These are phyloP conservation scores for Boechera retrofracta DNA, from an alignment of 345 rosid genomes.

Conservation along the genomic window DNA sequence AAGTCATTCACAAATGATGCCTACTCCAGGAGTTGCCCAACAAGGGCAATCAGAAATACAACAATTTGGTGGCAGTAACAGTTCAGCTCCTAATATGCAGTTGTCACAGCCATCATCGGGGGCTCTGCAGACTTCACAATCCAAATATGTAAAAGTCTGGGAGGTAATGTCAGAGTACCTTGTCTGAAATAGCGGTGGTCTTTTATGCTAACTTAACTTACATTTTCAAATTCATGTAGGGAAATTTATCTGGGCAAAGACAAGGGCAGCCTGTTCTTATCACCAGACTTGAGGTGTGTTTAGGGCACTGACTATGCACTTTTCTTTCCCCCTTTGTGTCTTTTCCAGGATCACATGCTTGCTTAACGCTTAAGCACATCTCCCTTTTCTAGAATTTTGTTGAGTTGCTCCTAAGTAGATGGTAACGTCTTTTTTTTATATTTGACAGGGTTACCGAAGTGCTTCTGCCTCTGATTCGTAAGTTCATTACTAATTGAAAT, in stretches of 20 bases:
- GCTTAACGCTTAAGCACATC: constrained; percentile 19
- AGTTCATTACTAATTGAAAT: constrained; percentile 45
- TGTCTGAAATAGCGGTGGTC: constrained; percentile 20
- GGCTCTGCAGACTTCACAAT: constrained; percentile 70
- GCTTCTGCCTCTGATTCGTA: constrained; percentile 90
- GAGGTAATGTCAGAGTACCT: constrained; percentile 66
- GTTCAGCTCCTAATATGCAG: constrained; percentile 68
- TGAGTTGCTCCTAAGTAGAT: constrained; percentile 25
- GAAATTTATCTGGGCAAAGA: constrained; percentile 89
- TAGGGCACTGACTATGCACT: not conserved
- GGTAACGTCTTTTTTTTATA: constrained; percentile 30
- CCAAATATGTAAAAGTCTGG: constrained; percentile 95
- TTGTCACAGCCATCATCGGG: constrained; percentile 76
- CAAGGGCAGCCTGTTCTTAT: constrained; percentile 98
- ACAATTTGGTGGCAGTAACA: constrained; percentile 63
- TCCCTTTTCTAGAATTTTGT: constrained; percentile 13
- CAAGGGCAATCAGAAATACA: constrained; percentile 73
- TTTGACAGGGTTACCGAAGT: constrained; percentile 89
- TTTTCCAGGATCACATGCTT: constrained; percentile 21
- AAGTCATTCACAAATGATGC: constrained; percentile 82
- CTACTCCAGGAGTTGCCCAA: constrained; percentile 88
- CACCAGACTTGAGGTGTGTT: constrained; percentile 88
- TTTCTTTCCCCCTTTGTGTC: not conserved
- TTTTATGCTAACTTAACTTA: constrained; percentile 6
- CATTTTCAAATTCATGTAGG: constrained; percentile 56